These are phyloP conservation scores for Leonotis leonurus DNA, from an alignment of 257 asterid genomes.

Conservation along the genomic window DNA sequence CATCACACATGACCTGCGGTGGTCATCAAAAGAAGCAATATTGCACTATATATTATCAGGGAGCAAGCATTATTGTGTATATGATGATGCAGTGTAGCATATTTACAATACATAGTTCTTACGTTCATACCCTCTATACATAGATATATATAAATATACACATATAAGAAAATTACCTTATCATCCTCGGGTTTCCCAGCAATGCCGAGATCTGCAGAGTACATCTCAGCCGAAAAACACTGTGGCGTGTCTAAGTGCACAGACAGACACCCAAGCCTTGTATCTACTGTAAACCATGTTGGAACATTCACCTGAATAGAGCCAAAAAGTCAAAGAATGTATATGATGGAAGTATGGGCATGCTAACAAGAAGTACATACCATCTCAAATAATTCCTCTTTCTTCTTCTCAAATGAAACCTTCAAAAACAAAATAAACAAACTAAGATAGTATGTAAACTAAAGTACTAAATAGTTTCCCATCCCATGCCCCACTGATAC, in stretches of 20 bases:
- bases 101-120: no score
- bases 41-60: no score
- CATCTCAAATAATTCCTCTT: slow-evolving; percentile 97
- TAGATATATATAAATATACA: no score
- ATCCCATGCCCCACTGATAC: slow-evolving; percentile 12
- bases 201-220: slow-evolving; percentile 77
- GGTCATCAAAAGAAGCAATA: no score
- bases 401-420: slow-evolving; percentile 94
- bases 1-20: no score
- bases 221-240: slow-evolving; percentile 96
- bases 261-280: slow-evolving; percentile 83
- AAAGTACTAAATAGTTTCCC: neutral
- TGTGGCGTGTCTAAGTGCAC: slow-evolving; percentile 85
- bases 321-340: slow-evolving; percentile 21
- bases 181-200: slow-evolving; percentile 89
- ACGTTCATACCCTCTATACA: no score
- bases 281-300: slow-evolving; percentile 90
- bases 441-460: slow-evolving; percentile 7
- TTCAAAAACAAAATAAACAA: slow-evolving; percentile 19
- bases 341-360: slow-evolving; percentile 4
- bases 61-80: no score
- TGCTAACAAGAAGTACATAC: slow-evolving; percentile 30
- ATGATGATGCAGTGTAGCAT: no score
- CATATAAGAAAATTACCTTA: no score
- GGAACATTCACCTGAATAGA: slow-evolving; percentile 84